Conservation (phyloP, 257 asterid species). For the Solanum sejunctum region DNA sequence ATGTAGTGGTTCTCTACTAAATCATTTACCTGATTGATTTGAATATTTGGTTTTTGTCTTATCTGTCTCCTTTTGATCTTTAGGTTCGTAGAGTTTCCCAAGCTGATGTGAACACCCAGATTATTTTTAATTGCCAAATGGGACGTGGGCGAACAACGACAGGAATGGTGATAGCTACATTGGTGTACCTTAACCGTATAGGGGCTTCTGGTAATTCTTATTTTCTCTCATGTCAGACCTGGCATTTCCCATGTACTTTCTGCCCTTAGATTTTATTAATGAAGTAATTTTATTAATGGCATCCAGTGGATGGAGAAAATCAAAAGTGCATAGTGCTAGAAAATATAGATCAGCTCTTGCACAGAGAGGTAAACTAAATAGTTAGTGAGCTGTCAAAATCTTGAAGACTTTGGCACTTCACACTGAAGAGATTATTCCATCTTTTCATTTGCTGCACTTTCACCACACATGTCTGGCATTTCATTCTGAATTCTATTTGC, state of each 20-base stretch:
- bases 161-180: conserved; percentile 97
- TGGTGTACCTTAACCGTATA: conserved; percentile 74
- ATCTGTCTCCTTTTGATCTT: background rate
- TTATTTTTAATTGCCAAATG: conserved; percentile 93
- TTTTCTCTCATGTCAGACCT: conserved; percentile 3
- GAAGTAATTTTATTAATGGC: background rate
- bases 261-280: background rate
- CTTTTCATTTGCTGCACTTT: background rate
- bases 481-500: background rate
- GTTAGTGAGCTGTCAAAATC: background rate
- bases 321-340: background rate
- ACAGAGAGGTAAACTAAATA: background rate
- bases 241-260: background rate
- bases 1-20: background rate
- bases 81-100: conserved; percentile 78
- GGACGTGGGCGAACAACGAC: conserved; percentile 99
- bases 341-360: background rate
- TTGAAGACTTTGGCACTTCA: background rate
- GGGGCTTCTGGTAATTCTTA: conserved; percentile 76
- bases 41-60: background rate
- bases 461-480: background rate
- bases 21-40: background rate
- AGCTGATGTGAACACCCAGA: conserved; percentile 70
- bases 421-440: background rate
- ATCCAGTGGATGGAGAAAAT: background rate